Base-by-base conservation (phyloP, 371 early-diverging fungal genomes). In the Smittium culicis region DNA sequence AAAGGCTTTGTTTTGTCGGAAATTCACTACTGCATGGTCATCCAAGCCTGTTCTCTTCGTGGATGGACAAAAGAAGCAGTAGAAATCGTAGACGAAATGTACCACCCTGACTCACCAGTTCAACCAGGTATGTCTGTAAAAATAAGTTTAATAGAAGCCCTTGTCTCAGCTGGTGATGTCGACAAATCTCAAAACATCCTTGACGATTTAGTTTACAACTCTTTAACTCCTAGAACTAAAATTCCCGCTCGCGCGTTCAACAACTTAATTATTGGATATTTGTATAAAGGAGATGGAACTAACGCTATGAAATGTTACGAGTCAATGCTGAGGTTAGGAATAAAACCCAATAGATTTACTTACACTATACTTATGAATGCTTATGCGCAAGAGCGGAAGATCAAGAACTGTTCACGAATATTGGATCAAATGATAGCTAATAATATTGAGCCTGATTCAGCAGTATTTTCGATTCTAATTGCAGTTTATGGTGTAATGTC, bases 201-300 rank as follows among this genome's bases (percentile, higher is more conserved):
- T 3, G 67, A 34, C 31, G 68, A 67, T 27, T 31, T 77, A 27
- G 61, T 74, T 14, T 55, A 64, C 32, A 70, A 34, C 34, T 69
- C 77, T 16, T 71, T 66, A 31, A 61, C 73, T 1, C 71, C 73
- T 16, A 55, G 31, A 8, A 67, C 35, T 35, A 34, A 58, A 25
- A 70, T 76, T 5, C 77, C 77, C 1, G 70, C 77, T 16, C 68
- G 71, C 28, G 74, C 77, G 5, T 76, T 76, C 59, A 76, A 76
- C 72, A 61, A 71, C 57, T 11, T 77, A 32, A 76, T 76, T 29
- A 61, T 77, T 2, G 77, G 77, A 20, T 34, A 74, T 54, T 68
- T 76, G 29, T 61, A 67, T 58, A 27, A 32, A 3, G 69, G 77
- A 31, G 35, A 71, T 27, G 76, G 73, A 11, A 31, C 1, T 28